A percentile compares a stretch with the other conserved stretches of the same genome.
These are phyloP conservation scores for Arbutus unedo DNA, from an alignment of 148 eudicot genomes.

Conservation along the genomic window DNA sequence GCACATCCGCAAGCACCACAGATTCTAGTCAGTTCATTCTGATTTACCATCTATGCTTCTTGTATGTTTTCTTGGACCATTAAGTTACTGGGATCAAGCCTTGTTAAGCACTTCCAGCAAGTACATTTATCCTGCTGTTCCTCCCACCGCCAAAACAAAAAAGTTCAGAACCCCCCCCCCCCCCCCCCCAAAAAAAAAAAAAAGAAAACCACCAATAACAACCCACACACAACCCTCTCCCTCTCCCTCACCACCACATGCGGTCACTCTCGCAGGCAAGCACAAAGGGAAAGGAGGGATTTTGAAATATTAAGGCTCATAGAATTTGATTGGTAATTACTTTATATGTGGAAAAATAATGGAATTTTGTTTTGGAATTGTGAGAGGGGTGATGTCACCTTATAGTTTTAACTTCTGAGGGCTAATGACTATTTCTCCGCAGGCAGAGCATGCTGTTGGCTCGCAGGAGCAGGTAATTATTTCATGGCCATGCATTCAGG, in stretches of 20 bases:
- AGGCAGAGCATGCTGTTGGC: slow-evolving; percentile 26
- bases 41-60: background rate
- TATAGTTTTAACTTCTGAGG: background rate
- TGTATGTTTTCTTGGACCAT: background rate
- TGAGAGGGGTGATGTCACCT: background rate
- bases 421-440: slow-evolving; percentile 15
- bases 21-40: background rate
- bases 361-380: background rate
- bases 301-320: background rate
- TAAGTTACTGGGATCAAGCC: background rate
- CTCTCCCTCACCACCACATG: background rate
- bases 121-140: background rate
- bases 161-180: background rate
- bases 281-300: background rate
- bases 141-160: background rate
- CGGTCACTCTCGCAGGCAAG: background rate
- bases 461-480: slow-evolving; percentile 34
- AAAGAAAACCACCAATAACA: no score
- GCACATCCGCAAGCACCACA: background rate
- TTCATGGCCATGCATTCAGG: background rate
- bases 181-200: background rate
- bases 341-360: background rate
- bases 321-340: background rate
- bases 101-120: background rate
- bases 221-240: background rate